phyloP scores from a whole-genome alignment of 345 rosid genomes.

The Psidium guajava region DNA sequence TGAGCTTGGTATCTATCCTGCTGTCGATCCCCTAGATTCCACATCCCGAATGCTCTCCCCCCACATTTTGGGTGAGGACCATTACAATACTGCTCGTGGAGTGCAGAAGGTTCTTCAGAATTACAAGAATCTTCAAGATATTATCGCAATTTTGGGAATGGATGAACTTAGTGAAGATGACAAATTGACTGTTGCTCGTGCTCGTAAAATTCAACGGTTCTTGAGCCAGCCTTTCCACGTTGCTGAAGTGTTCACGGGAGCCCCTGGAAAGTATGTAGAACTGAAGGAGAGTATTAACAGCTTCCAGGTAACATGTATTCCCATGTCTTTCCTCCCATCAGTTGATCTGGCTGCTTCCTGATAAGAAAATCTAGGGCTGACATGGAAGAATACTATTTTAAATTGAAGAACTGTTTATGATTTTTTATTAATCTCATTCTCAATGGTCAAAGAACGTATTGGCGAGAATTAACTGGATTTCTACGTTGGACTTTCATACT shows the following conservation, averaged over 20 bases:
- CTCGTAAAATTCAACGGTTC: slow-evolving; percentile 93
- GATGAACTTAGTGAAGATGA: slow-evolving; percentile 99
- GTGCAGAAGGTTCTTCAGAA: slow-evolving; percentile 97
- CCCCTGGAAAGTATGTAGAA: slow-evolving; percentile 94
- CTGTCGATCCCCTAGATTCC: slow-evolving; percentile 96
- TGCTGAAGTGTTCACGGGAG: slow-evolving; percentile 98
- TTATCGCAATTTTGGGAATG: slow-evolving; percentile 98
- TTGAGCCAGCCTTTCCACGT: slow-evolving; percentile 99
- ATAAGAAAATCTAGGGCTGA: neutral
- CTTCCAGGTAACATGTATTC: slow-evolving; percentile 60
- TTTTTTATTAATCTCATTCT: neutral
- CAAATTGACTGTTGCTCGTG: slow-evolving; percentile 92
- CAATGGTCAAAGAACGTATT: neutral
- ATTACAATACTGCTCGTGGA: slow-evolving; percentile 95
- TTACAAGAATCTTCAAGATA: slow-evolving; percentile 98
- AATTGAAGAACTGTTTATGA: neutral
- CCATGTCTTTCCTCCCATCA: neutral
- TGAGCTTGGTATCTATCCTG: slow-evolving; percentile 98
- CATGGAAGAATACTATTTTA: neutral
- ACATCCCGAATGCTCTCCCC: slow-evolving; percentile 99
- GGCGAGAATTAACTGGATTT: neutral
- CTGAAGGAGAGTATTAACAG: slow-evolving; percentile 82
- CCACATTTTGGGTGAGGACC: slow-evolving; percentile 87
- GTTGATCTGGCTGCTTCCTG: neutral
- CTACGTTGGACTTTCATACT: neutral